Base-by-base conservation (phyloP, 306 rosid species). In the Acacia confusa region DNA sequence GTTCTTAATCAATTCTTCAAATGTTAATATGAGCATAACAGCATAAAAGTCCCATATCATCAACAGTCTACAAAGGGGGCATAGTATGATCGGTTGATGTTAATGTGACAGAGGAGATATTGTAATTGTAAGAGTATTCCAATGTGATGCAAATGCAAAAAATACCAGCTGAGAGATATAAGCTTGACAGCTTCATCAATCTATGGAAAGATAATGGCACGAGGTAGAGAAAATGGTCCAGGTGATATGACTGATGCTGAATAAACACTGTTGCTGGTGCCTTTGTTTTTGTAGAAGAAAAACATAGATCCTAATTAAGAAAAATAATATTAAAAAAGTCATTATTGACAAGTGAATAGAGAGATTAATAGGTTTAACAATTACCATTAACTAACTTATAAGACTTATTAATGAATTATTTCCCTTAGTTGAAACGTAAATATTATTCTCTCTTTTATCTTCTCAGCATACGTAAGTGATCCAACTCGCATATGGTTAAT, bases 131-230 rank as follows among this genome's bases (percentile, higher is more conserved):
- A 55, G 53, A 22, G 78, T 58, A 52, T 70, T 69, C 48, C 45
- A 57, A 69, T 43, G 74, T 60, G 53, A 52, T 44, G 64, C 32
- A 57, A 72, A 82, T 82, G 81, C 64, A 81, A 81, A 85, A 50
- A 28, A 48, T 36, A 65, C 55, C 27, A 66, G 40, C 65, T 27
- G 43, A 67, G 50, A 71, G 30, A 55, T 45, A 79, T 36, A 45
- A 74, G 61, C 41, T 43, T 70, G 45, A 14, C 57, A 28, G 58
- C 47, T 57, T 79, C 70, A 9, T 41, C 34, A 57, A n/a, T 30
- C 67, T n/a, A 25, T 79, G 64, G 78, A 71, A 71, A 19, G 61
- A 71, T 58, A 44, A 47, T 24, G 13, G 28, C 48, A 24, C 43
- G 38, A 17, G 66, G 70, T 38, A 78, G 24, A 70, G 70, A 71